A percentile compares a stretch with the other conserved stretches of the same genome.
These are phyloP conservation scores for Cryptococcus floricola DNA, from an alignment of 1,284 basidiomycete species.

Conservation along the genomic window DNA sequence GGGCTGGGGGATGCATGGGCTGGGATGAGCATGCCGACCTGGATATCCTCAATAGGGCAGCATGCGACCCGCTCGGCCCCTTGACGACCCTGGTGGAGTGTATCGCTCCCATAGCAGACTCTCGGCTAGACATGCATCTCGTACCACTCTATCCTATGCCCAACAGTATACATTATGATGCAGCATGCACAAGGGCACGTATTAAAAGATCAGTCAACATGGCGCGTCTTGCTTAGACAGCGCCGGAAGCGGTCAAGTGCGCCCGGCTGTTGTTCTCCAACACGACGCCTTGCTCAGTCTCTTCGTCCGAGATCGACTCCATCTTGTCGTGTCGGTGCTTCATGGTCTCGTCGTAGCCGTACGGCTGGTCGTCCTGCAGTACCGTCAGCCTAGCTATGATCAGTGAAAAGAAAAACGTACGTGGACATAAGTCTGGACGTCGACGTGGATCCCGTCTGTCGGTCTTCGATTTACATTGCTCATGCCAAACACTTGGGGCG, in stretches of 20 bases:
- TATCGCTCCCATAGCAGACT: no score
- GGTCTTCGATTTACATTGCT: background rate
- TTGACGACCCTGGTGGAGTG: no score
- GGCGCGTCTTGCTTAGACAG: background rate
- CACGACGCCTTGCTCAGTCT: background rate
- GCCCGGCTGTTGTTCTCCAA: background rate
- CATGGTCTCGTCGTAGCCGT: background rate
- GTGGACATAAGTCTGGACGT: slow-evolving; percentile 1
- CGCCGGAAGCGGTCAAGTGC: background rate
- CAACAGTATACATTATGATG: no score
- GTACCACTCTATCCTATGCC: no score
- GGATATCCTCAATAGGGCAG: no score
- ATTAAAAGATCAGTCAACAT: background rate
- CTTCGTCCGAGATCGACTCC: background rate
- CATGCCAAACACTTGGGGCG: background rate
- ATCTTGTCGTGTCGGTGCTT: background rate
- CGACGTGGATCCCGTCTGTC: background rate
- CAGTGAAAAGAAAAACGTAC: background rate
- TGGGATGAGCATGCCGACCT: no score
- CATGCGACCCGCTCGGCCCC: no score
- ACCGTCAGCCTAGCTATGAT: background rate
- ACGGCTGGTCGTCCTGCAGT: background rate
- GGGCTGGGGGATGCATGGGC: no score
- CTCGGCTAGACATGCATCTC: no score
- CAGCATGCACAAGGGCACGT: no score